Conservation (phyloP, 106 monocot genomes). For the Phalaenopsis aphrodite region DNA sequence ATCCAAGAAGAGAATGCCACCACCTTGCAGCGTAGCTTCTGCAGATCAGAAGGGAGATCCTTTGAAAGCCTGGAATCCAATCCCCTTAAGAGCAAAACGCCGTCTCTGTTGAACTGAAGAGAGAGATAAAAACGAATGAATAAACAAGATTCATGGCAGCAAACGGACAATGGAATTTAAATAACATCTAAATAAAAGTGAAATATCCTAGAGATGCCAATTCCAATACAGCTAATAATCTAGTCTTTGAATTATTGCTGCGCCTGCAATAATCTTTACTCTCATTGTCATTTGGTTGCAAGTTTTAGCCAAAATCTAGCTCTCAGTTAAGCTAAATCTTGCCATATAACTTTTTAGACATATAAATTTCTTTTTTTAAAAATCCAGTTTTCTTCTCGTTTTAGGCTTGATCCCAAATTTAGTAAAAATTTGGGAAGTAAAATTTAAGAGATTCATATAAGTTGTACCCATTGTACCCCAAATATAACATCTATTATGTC, state of each 20-base stretch:
- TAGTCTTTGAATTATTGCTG: not conserved
- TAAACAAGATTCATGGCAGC: not conserved
- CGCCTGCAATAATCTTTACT: not conserved
- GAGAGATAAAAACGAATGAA: not conserved
- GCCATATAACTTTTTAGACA: too few species aligned
- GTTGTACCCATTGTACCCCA: too few species aligned
- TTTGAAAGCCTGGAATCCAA: slow-evolving; percentile 89
- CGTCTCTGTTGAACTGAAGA: slow-evolving; percentile 67
- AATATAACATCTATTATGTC: too few species aligned
- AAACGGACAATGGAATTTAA: not conserved
- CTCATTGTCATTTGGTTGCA: not conserved
- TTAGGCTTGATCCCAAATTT: too few species aligned
- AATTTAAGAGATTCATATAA: too few species aligned
- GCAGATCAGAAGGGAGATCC: slow-evolving; percentile 75
- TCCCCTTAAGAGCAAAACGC: slow-evolving; percentile 77
- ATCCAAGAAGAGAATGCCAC: not conserved
- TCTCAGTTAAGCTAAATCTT: too few species aligned
- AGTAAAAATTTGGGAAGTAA: too few species aligned
- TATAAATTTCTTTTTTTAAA: too few species aligned
- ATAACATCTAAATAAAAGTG: not conserved
- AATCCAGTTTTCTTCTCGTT: too few species aligned
- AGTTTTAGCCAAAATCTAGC: too few species aligned
- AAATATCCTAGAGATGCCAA: not conserved
- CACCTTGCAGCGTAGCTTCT: slow-evolving; percentile 94
- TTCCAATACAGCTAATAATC: not conserved